Evolutionary conservation across 768 basidiomycete genomes (phyloP).

Genomic region (Hericium rajendrae): DNA sequence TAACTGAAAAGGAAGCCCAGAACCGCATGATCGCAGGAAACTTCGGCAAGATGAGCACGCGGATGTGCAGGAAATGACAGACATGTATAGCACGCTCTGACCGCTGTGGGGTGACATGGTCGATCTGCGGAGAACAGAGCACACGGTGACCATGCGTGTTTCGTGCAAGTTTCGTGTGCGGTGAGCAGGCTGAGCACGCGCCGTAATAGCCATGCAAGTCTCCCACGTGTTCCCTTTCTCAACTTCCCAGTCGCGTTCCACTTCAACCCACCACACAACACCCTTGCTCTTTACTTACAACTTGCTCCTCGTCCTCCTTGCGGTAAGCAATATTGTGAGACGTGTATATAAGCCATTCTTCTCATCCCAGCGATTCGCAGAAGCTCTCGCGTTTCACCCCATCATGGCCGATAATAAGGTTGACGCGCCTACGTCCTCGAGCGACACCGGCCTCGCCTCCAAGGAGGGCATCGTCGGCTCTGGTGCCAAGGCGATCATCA

Average conservation of each 20-base stretch:
- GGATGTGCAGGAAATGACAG: neutral
- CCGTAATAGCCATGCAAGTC: neutral
- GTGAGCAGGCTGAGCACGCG: neutral
- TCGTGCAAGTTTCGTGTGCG: neutral
- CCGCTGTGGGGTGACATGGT: neutral
- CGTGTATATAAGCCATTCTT: neutral
- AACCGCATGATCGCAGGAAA: neutral
- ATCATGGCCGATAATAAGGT: constrained; percentile 36
- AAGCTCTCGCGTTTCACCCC: neutral
- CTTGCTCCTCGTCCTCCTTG: neutral
- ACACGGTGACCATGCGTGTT: neutral
- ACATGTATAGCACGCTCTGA: neutral
- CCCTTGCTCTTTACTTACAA: neutral
- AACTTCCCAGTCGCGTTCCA: too few relatives aligned
- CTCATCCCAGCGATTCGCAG: neutral
- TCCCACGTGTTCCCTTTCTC: neutral
- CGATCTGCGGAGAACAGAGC: neutral
- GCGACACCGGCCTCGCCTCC: constrained; percentile 37
- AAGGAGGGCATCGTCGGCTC: constrained; percentile 21
- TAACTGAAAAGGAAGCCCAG: neutral
- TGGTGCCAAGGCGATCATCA: constrained; percentile 81
- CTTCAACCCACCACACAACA: neutral
- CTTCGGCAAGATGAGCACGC: neutral
- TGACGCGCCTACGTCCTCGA: constrained; percentile 49
- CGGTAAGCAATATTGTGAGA: neutral